Base-by-base conservation (phyloP, 805 yeast species). In the Hanseniaspora pseudoguilliermondii region DNA sequence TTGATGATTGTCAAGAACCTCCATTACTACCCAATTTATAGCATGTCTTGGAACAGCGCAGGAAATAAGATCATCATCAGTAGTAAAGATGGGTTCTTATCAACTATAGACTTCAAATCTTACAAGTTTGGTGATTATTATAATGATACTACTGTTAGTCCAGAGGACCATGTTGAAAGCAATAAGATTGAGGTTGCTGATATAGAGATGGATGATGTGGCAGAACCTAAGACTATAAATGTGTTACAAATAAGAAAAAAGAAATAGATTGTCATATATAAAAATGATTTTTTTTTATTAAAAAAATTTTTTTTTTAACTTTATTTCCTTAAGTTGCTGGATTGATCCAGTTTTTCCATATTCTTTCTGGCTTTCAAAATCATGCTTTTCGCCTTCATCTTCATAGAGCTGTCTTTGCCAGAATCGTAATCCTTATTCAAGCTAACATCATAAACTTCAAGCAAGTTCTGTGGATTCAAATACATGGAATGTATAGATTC, bases 51-150 rank as follows among this genome's bases (percentile, higher is more conserved):
- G 98, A 76, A 86, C 23, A 68, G 71, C 5, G 89, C 86, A 66
- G 98, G 97, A 0, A 68, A 69, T 16, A 70, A 78, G 15, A 68
- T 93, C 18, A 72, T 91, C 61, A 74, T 86, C 25, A 81, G 95
- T 7, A 86, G 96, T 0, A 85, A 95, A 0, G 98, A 93, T 67
- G 97, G 97, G 20, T 91, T 89, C 66, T 84, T 96, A 60, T 84
- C 96, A 0, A 76, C 76, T 47, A 49, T 55, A 16, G 54, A 47
- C 29, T 27, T 53, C 15, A 34, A 29, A 21, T 36, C 13, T 16
- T 49, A 48, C 32, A 44, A 18, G 2, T 55, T 49, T 47, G 50
- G 57, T 9, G 49, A 50, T 8, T 15, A 25, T 3, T 15, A 48
- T 27, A 8, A 41, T 34, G 35, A 49, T 18, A 47, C 5, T 21